Base-by-base conservation (phyloP, 257 asterid species). In the Solanum chilense region DNA sequence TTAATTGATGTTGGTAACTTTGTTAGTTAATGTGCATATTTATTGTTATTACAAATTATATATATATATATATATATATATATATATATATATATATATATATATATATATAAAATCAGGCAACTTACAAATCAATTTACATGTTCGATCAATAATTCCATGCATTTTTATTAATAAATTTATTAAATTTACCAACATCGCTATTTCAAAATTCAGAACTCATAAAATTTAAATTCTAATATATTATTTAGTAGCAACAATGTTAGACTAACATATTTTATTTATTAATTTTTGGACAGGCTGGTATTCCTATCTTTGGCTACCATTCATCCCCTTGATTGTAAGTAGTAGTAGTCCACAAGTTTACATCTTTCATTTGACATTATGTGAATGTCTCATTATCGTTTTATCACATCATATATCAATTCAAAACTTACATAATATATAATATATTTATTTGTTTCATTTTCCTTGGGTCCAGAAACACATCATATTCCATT, bases 281-380 rank as follows among this genome's bases (percentile, higher is more conserved):
- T 37, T 37, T 31, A 82, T 33, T 71, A 71, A 29, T 60, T 68
- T 78, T 12, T 87, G 77, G 86, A 88, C 95, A 97, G 99, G 99
- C 86, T 94, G 95, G 97, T 92, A 92, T 85, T 95, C 98, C 31
- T 95, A 95, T 88, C 90, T 92, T 6, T 95, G 99, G 99, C 93
- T 95, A 12, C 99, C 99, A 60, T 94, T 97, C 88, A 85, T 94
- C 87, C 98, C 99, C 3, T 89, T 97, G n/a, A 90, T 95, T 71
- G 98, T 97, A 91, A 97, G 98, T 90, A 21, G 41, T 88, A 9
- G 12, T 71, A 84, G 12, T 71, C 60, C 27, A 31, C 18, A 18
- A 56, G 64, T 56, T 7, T 18, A 18, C n/a, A 7, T 56, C 39
- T 66, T 27, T 62, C 45, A n/a, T 23, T 80, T 47, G 16, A 29